phyloP scores from a whole-genome alignment of 352 stramenopile species.

The Thraustotheca clavata region DNA sequence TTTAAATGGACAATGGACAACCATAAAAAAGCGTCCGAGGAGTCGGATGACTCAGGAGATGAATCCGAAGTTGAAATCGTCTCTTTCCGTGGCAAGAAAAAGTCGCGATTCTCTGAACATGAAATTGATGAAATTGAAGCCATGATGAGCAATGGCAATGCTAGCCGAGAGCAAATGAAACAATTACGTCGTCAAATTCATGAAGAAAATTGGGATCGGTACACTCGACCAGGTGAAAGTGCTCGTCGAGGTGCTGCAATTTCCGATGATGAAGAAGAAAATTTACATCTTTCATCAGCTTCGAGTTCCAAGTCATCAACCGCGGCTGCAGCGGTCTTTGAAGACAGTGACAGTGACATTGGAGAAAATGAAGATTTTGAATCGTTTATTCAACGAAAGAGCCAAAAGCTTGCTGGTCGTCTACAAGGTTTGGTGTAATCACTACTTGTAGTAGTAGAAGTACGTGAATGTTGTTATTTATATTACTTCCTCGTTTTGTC shows the following conservation, averaged over 20 bases:
- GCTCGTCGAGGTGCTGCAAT: neutral
- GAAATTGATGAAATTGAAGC: constrained; percentile 20
- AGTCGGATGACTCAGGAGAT: constrained; percentile 10
- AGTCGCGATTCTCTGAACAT: constrained; percentile 16
- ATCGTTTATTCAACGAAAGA: constrained; percentile 11
- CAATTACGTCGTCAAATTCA: constrained; percentile 17
- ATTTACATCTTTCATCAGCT: no score
- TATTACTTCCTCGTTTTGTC: no score
- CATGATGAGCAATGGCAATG: constrained; percentile 15
- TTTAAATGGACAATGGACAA: constrained; percentile 18
- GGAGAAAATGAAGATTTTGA: constrained; percentile 20
- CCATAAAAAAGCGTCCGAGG: constrained; percentile 8
- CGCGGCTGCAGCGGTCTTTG: neutral
- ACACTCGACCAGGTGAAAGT: neutral
- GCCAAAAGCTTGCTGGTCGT: neutral
- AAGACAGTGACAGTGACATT: constrained; percentile 10
- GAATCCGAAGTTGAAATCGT: constrained; percentile 7
- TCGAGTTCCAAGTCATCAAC: neutral
- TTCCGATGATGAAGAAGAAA: constrained; percentile 2
- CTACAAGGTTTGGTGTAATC: neutral
- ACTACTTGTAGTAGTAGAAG: neutral
- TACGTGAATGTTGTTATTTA: neutral
- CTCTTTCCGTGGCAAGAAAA: constrained; percentile 4
- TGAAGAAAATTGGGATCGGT: constrained; percentile 19
- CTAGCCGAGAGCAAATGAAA: constrained; percentile 12